Evolutionary conservation across 176 grass and related monocot genomes (phyloP).

Genomic region (Dactylis glomerata): DNA sequence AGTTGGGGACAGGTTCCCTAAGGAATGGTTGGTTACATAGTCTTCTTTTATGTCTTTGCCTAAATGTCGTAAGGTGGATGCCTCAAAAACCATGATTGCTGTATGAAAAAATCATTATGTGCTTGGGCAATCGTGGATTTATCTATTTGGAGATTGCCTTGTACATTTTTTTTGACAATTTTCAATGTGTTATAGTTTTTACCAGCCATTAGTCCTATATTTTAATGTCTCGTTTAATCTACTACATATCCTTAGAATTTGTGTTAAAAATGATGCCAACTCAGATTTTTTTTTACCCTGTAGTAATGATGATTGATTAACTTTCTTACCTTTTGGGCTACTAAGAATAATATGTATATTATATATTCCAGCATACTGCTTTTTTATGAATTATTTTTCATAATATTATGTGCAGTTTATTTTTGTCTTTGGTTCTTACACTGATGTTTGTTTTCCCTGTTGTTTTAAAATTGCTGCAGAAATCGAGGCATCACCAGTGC

Average conservation of each 20-base stretch:
- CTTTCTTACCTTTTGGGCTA: neutral
- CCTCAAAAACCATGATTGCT: no score
- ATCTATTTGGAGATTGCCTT: neutral
- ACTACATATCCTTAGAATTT: neutral
- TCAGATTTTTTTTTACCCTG: neutral
- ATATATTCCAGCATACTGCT: neutral
- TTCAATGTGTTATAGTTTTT: neutral
- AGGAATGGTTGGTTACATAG: conserved; percentile 56
- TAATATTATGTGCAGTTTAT: neutral
- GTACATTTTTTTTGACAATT: neutral
- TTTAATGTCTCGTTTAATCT: neutral
- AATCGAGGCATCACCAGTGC: conserved; percentile 68
- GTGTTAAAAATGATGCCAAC: neutral
- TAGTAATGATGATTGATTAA: neutral
- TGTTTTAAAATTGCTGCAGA: conserved; percentile 57
- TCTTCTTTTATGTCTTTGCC: conserved; percentile 11
- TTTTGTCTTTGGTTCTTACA: neutral
- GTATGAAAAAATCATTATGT: neutral
- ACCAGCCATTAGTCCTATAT: neutral
- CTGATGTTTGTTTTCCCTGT: conserved; percentile 1
- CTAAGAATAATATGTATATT: neutral
- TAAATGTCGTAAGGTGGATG: no score
- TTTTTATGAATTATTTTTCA: neutral
- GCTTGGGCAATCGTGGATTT: neutral
- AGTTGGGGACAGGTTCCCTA: conserved; percentile 77